Evolutionary conservation across 179 eudicot species (phyloP), one percentile per base, ranked within the genome.

Genomic region (Beta macrorhiza): DNA sequence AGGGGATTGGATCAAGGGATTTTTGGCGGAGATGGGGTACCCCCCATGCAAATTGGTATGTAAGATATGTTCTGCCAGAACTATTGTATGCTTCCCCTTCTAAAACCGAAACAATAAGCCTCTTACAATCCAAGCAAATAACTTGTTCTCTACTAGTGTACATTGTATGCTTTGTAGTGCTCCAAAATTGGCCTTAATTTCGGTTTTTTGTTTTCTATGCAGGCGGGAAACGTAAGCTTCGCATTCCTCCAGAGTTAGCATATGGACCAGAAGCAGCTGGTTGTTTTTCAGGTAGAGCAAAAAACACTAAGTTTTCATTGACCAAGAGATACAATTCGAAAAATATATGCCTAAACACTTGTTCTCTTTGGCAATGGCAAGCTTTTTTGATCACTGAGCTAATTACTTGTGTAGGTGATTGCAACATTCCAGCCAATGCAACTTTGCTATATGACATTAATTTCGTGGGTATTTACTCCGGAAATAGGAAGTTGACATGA

Each of bases 261-360:
- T 93, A 95, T 76, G 98, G 97, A 65, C 95, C 97, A 14, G 98
- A 95, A 88, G 89, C 98, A 42, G 98, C 98, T 42, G 98, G 98
- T 75, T 95, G 98, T 81, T 95, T 95, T 87, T 91, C 94, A 87
- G 98, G 98, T 93, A 67, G 8, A 80, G 32, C 9, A 20, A 8
- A 19, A 13, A 12, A 72, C 11, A 51, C 10, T 0, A 44, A 16
- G 56, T 19, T 20, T 71, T 71, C 22, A 47, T 47, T 45, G 12
- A 49, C 37, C 71, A 29, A 29, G 37, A 65, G 29, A 29, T 25
- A 65, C 17, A 11, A 29, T 12, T 5, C 0, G 32, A 65, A 25
- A 14, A 67, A 13, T 16, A 58, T 17, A 17, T 58, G 37, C 29
- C 73, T 37, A 25, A 16, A 19, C 7, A 16, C 8, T 25, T 51